phyloP scores from a whole-genome alignment of 2,329 filamentous ascomycete species.

The Penicillium paneum region DNA sequence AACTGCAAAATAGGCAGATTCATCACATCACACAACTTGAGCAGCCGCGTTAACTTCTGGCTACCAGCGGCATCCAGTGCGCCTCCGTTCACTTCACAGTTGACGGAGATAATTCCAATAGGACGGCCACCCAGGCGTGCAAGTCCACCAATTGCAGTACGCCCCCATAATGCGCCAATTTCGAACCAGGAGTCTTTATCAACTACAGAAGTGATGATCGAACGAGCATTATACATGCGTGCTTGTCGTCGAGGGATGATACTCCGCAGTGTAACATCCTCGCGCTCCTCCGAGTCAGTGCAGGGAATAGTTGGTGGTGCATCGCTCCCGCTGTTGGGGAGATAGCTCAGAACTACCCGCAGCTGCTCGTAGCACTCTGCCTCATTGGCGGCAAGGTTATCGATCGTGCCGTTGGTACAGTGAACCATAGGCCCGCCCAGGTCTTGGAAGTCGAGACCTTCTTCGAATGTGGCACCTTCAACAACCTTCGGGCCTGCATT shows the following conservation, averaged over 20 bases:
- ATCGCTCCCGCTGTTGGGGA: constrained; percentile 57
- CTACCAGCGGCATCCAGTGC: constrained; percentile 60
- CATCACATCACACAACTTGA: constrained; percentile 64
- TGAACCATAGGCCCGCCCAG: constrained; percentile 61
- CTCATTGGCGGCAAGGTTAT: constrained; percentile 61
- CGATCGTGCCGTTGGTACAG: constrained; percentile 64
- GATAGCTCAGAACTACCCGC: constrained; percentile 54
- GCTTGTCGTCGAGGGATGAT: constrained; percentile 58
- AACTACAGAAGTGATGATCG: constrained; percentile 57
- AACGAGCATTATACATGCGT: constrained; percentile 59
- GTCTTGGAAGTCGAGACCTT: constrained; percentile 57
- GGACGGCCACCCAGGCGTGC: constrained; percentile 57
- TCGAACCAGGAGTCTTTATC: constrained; percentile 60
- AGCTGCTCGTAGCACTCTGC: constrained; percentile 61
- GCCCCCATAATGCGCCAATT: constrained; percentile 62
- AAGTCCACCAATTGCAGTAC: constrained; percentile 59
- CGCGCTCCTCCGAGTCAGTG: constrained; percentile 51
- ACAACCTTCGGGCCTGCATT: constrained; percentile 65
- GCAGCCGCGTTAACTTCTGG: constrained; percentile 58
- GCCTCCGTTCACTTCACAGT: constrained; percentile 61
- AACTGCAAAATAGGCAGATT: constrained; percentile 64
- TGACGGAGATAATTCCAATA: constrained; percentile 58
- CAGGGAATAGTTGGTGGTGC: constrained; percentile 50
- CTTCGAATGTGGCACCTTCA: constrained; percentile 62
- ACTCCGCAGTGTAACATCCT: constrained; percentile 50